Base-by-base conservation (phyloP, 1,284 basidiomycete genomes). In the Somion occarium region DNA sequence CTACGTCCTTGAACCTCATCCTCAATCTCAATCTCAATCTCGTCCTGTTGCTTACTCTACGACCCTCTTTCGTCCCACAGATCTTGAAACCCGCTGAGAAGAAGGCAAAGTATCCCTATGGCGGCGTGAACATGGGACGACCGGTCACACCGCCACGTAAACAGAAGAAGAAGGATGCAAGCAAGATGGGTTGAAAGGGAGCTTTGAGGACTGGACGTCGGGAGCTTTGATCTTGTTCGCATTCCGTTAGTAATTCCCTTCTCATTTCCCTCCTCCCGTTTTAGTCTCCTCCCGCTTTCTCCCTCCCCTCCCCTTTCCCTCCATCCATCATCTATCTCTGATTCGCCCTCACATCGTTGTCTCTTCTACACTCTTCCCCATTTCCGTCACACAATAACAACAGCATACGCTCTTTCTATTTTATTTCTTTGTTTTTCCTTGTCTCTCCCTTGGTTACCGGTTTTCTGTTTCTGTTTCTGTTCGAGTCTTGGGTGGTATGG, bases 51-150 rank as follows among this genome's bases (percentile, higher is more conserved):
- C 3, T 46, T 24, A 25, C 12, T 39, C 18, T 25, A 51, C 15
- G 38, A 5, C 38, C 18, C 30, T 46, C 39, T 34, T 20, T 19
- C n/a, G 15, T 47, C 45, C 26, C 49, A 2, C 64, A 95, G 92
- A 98, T 99, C 61, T 78, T 99, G 66, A 99, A 99, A 76, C 96
- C 96, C 43, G 96, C 96, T 37, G 96, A 99, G 78, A 98, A 98
- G 85, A 98, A 98, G 74, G 83, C 88, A 55, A 94, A 93, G 72
- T 93, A 94, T 70, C 85, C 88, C 3, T 91, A 91, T 58, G 85
- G 85, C 49, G 84, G 83, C 39, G 85, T 86, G 76, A 88, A 85
- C 64, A 81, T 85, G 78, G 86, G 85, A 39, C 78, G 88, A 59
- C 87, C 84, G 37, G 81, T 88, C 57, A 88, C 88, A 60, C 88